phyloP scores from a whole-genome alignment of 495 filamentous ascomycete genomes.

The Massariosphaeria phaeospora region DNA sequence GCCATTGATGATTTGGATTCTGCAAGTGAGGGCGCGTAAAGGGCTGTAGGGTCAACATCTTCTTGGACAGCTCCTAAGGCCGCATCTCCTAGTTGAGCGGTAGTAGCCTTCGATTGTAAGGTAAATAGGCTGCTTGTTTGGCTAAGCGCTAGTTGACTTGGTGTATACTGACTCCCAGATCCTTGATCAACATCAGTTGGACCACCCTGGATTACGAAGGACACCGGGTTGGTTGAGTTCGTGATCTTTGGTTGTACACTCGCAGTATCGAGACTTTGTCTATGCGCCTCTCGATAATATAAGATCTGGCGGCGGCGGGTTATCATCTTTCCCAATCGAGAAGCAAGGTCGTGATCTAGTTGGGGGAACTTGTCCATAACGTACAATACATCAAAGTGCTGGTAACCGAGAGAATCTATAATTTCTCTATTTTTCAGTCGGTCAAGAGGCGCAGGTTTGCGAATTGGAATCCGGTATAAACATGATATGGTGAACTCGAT shows the following conservation, averaged over 20 bases:
- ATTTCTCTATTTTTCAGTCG: conserved; percentile 1
- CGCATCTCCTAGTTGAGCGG: not conserved
- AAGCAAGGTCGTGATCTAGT: conserved; percentile 1
- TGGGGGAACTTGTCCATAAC: conserved; percentile 14
- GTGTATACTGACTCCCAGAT: not conserved
- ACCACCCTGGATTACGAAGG: not conserved
- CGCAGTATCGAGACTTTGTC: not conserved
- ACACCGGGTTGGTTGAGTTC: not conserved
- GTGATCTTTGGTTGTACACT: not conserved
- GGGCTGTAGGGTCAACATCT: not conserved
- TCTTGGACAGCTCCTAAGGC: not conserved
- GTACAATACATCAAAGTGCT: conserved; percentile 18
- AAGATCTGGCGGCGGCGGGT: conserved; percentile 9
- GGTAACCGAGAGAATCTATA: conserved; percentile 1
- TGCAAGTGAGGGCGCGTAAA: conserved; percentile 11
- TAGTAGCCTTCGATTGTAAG: conserved; percentile 6
- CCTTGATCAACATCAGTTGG: not conserved
- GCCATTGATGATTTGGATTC: conserved; percentile 9
- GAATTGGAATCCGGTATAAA: conserved; percentile 13
- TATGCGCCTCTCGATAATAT: conserved; percentile 5
- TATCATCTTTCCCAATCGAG: conserved; percentile 11
- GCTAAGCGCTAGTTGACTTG: not conserved
- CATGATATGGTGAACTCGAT: conserved; percentile 11
- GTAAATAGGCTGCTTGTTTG: conserved; percentile 4
- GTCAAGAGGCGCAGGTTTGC: conserved; percentile 18